These are phyloP conservation scores for Ophiostoma ulmi DNA, from an alignment of 2,329 filamentous ascomycete genomes.

Conservation along the genomic window DNA sequence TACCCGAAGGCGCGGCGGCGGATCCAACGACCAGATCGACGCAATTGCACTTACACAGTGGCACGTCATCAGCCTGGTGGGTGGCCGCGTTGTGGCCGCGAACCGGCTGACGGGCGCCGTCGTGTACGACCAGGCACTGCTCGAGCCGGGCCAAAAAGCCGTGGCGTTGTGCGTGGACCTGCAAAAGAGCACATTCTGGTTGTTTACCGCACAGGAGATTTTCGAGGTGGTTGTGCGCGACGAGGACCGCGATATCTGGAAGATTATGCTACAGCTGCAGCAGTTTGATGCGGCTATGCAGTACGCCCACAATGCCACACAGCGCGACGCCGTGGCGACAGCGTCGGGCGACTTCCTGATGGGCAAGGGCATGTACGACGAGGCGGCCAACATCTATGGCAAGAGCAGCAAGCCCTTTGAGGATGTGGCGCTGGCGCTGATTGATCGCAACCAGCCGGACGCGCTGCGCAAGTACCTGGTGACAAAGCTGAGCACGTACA, in stretches of 20 bases:
- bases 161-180: slow-evolving; percentile 84
- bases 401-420: slow-evolving; percentile 97
- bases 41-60: slow-evolving; percentile 86
- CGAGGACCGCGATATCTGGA: slow-evolving; percentile 90
- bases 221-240: slow-evolving; percentile 89
- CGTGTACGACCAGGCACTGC: slow-evolving; percentile 81
- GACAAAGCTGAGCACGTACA: slow-evolving; percentile 74
- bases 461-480: slow-evolving; percentile 84
- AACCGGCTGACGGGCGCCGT: slow-evolving; percentile 82
- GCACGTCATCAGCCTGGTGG: slow-evolving; percentile 81
- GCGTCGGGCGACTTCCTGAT: slow-evolving; percentile 87
- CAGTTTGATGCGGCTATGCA: slow-evolving; percentile 84
- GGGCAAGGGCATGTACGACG: slow-evolving; percentile 71
- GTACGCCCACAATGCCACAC: slow-evolving; percentile 71
- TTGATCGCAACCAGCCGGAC: slow-evolving; percentile 85
- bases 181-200: slow-evolving; percentile 96
- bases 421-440: slow-evolving; percentile 84
- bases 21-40: slow-evolving; percentile 57
- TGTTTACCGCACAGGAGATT: slow-evolving; percentile 86
- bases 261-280: slow-evolving; percentile 79
- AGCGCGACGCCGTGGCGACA: slow-evolving; percentile 87
- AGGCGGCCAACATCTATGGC: slow-evolving; percentile 86
- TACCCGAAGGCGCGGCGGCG: slow-evolving; percentile 51
- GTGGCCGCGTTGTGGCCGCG: slow-evolving; percentile 74
- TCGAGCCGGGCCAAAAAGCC: slow-evolving; percentile 71